These are phyloP conservation scores for Fusarium torulosum DNA, from an alignment of 2,329 filamentous ascomycete species.

Conservation along the genomic window DNA sequence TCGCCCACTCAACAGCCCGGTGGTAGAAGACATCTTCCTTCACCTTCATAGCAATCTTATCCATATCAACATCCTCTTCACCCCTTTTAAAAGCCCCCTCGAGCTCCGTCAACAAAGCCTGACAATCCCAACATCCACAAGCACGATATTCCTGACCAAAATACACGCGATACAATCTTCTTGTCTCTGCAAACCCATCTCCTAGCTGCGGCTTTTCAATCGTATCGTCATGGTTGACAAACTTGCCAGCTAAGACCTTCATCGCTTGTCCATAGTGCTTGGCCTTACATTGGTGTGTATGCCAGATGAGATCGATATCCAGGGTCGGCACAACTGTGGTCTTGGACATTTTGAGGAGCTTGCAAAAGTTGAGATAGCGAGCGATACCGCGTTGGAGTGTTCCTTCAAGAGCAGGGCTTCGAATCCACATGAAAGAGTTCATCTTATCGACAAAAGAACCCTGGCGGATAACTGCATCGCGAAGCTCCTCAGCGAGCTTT, in stretches of 20 bases:
- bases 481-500: slow-evolving; percentile 28
- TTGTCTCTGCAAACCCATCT: slow-evolving; percentile 49
- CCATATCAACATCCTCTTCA: slow-evolving; percentile 14
- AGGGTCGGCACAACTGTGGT: slow-evolving; percentile 56
- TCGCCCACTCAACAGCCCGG: slow-evolving; percentile 31
- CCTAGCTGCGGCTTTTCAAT: slow-evolving; percentile 48
- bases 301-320: slow-evolving; percentile 60
- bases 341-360: slow-evolving; percentile 46
- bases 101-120: slow-evolving; percentile 48
- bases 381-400: slow-evolving; percentile 53
- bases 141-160: slow-evolving; percentile 54
- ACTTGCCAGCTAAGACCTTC: slow-evolving; percentile 35
- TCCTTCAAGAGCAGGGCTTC: slow-evolving; percentile 51
- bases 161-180: slow-evolving; percentile 46
- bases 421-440: slow-evolving; percentile 55
- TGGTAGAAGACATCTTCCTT: slow-evolving; percentile 34
- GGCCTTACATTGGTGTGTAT: slow-evolving; percentile 57
- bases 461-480: slow-evolving; percentile 54
- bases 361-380: slow-evolving; percentile 57
- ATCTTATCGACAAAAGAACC: slow-evolving; percentile 57
- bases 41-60: slow-evolving; percentile 1
- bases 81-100: slow-evolving; percentile 21
- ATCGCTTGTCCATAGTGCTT: slow-evolving; percentile 44
- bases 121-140: slow-evolving; percentile 56
- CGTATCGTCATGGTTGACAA: slow-evolving; percentile 57